Base-by-base conservation (phyloP, 2,329 filamentous ascomycete species). In the Fusarium armeniacum region DNA sequence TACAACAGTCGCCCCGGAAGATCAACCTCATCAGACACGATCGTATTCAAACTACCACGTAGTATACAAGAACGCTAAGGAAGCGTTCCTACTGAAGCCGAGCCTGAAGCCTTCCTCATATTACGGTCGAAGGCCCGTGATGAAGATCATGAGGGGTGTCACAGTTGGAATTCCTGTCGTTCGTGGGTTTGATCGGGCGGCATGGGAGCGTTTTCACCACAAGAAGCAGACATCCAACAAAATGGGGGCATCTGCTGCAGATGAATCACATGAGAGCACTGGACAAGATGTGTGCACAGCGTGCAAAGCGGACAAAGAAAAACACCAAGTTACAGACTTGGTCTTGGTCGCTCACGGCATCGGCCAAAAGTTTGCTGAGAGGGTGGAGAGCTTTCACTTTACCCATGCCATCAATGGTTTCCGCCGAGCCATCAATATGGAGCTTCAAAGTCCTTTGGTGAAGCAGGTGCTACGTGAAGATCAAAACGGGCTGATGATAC, bases 301-400 rank as follows among this genome's bases (percentile, higher is more conserved):
- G 75, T 91, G 93, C 80, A 80, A 85, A 76, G 82, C 87, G 71
- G 84, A 93, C 77, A 85, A 89, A 76, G 83, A 87, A 43, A 84
- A 84, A 30, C 89, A 89, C 3, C 89, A 90, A 65, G 92, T 97
- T 7, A 95, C 92, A 1, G 96, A 99, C 76, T 83, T 99, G 10
- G 88, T 98, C 3, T 85, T 99, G 6, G 93, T 98, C 12, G 92
- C 96, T 44, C 96, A 99, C 75, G 96, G 96, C 3, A 98, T 99
- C 69, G 96, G 96, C 0, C 96, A 99, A 78, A 98, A 99, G 78
- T 86, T 98, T 51, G 97, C 94, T 0, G 94, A 99, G 77, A 87
- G 94, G 15, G 93, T 98, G 65, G 95, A 98, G 79, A 97, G 93
- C 73, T 99, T 94, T 74, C 93, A 98, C 78, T 99, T 99, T 75